Base-by-base conservation (phyloP, 768 basidiomycete species). In the Postia placenta region DNA sequence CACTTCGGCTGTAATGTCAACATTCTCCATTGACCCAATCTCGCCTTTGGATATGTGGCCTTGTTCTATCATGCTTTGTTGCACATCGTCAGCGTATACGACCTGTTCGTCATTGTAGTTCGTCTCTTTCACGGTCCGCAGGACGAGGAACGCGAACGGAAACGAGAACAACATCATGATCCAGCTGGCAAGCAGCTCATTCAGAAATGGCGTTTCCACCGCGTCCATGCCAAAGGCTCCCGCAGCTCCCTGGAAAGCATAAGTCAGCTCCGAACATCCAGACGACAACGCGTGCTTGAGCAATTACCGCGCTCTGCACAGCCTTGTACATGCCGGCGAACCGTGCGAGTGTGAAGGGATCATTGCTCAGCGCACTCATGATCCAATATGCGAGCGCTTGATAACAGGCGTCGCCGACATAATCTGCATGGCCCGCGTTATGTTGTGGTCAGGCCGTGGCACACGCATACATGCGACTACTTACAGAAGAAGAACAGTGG, bases 171-270 rank as follows among this genome's bases (percentile, higher is more conserved):
- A 56, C 61, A 70, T 63, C 55, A 69, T 41, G 26, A 54, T 22
- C 67, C 68, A 69, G 47, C 60, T 62, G 23, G 64, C 66, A 35
- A 70, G 62, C 57, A 59, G 61, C 55, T 74, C 73, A 56, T 70
- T 74, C 15, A 74, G 62, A 57, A 62, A 71, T 23, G 73, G 70
- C n/a, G 73, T 70, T 27, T 49, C 38, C 5, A 69, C 68, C 2
- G 73, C 73, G 58, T 74, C 73, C 71, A 74, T 73, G 23, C 72
- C 73, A 54, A 67, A 74, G 26, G 61, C 64, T 41, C 69, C 68
- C 14, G 73, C 73, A 14, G 56, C 49, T 17, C 72, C 72, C 15
- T 45, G 15, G 25, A 22, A 2, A 26, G 6, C 12, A 22, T 42
- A 15, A 20, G 6, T 42, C 40, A 42, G 25, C n/a, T n/a, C n/a